phyloP scores from a whole-genome alignment of 768 basidiomycete genomes.

The Panellus pusillus region DNA sequence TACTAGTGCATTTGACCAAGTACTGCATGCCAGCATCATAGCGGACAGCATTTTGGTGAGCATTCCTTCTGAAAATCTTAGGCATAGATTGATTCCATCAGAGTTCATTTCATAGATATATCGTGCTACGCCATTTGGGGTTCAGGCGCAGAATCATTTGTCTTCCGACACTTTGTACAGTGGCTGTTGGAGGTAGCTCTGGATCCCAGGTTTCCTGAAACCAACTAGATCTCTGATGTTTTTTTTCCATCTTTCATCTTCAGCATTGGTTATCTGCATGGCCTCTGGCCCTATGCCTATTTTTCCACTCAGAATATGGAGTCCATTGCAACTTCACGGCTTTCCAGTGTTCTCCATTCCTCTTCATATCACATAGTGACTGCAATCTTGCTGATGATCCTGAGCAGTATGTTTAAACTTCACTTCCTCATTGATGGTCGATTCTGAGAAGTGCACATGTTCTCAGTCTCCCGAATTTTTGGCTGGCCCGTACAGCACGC shows the following conservation, averaged over 20 bases:
- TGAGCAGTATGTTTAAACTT: too few species aligned
- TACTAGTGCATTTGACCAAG: too few species aligned
- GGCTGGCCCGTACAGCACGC: too few species aligned
- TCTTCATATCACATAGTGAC: not conserved
- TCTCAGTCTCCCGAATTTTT: too few species aligned
- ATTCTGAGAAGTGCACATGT: too few species aligned
- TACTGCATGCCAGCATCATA: not conserved
- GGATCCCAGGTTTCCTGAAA: too few species aligned
- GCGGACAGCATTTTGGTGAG: constrained; percentile 1
- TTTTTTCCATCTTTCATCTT: not conserved
- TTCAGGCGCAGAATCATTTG: not conserved
- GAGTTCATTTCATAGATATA: not conserved
- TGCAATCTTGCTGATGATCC: too few species aligned
- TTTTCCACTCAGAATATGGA: too few species aligned
- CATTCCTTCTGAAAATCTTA: too few species aligned
- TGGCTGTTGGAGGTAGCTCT: not conserved
- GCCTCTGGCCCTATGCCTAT: too few species aligned
- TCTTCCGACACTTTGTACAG: not conserved
- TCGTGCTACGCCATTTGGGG: constrained; percentile 7
- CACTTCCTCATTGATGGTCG: too few species aligned
- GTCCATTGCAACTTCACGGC: too few species aligned
- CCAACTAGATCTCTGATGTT: not conserved
- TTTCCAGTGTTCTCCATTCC: not conserved
- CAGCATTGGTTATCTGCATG: not conserved
- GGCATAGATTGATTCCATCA: not conserved